These are phyloP conservation scores for Moricandia moricandioides DNA, from an alignment of 345 rosid genomes.

Conservation along the genomic window DNA sequence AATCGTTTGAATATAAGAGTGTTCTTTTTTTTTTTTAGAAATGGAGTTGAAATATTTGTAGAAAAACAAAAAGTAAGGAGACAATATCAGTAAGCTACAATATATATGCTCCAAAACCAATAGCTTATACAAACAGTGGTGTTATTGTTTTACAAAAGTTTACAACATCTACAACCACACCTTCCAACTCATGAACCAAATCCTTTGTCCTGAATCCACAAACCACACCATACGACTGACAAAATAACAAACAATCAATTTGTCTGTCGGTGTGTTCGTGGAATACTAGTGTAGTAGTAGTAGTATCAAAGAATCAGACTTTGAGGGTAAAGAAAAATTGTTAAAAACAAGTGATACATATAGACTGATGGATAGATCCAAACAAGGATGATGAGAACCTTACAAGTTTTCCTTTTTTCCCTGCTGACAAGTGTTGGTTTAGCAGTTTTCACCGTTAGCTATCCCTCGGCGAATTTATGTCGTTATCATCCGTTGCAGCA, in stretches of 20 bases:
- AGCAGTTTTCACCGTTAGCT: conserved; percentile 24
- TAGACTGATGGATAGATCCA: conserved; percentile 1
- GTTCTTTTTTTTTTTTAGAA: background rate
- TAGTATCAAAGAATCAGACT: conserved; percentile 31
- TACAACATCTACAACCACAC: conserved; percentile 32
- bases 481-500: conserved; percentile 20
- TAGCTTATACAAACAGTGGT: conserved; percentile 23
- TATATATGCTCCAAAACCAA: background rate
- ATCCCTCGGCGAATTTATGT: conserved; percentile 25
- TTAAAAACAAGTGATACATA: conserved; percentile 13
- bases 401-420: background rate
- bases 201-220: conserved; percentile 26
- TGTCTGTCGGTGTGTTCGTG: conserved; percentile 17
- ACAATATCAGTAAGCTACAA: background rate
- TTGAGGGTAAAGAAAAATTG: conserved; percentile 14
- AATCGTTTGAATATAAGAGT: background rate
- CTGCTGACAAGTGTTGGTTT: conserved; percentile 3
- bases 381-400: conserved; percentile 18
- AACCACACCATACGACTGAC: conserved; percentile 14
- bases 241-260: conserved; percentile 20
- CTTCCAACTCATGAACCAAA: conserved; percentile 29
- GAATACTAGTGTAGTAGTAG: background rate
- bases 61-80: background rate
- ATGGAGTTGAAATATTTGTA: background rate
- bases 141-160: conserved; percentile 30